Percentiles rank a stretch among this genome's conserved stretches.
These are phyloP conservation scores for Paecilomyces dactylethromorphus DNA, from an alignment of 2,329 filamentous ascomycete species.

Conservation along the genomic window DNA sequence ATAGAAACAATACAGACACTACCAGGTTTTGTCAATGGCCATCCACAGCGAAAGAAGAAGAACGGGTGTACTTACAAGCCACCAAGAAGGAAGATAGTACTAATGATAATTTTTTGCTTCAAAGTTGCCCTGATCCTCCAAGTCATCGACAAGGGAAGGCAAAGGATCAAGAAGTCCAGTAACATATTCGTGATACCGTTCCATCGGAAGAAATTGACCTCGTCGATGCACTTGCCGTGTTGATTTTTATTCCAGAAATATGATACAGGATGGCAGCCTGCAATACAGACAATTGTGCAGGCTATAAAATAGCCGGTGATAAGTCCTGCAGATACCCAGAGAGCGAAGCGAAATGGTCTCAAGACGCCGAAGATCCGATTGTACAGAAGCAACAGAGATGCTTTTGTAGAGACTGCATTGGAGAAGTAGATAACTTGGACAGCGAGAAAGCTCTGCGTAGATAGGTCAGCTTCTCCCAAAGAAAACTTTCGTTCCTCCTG, in stretches of 20 bases:
- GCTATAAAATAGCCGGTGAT: conserved; percentile 16
- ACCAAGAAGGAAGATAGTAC: conserved; percentile 17
- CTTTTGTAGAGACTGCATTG: conserved; percentile 19
- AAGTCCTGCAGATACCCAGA: conserved; percentile 10
- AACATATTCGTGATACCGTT: conserved; percentile 19
- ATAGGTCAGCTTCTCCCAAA: neutral
- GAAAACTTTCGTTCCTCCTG: neutral
- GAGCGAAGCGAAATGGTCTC: conserved; percentile 13
- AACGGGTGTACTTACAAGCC: conserved; percentile 14
- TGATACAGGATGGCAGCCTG: conserved; percentile 14
- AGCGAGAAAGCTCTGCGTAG: conserved; percentile 15
- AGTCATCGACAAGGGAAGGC: conserved; percentile 20
- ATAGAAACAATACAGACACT: conserved; percentile 20
- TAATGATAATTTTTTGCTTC: conserved; percentile 17
- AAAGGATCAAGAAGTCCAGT: conserved; percentile 18
- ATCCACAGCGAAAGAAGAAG: neutral
- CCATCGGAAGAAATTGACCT: conserved; percentile 17
- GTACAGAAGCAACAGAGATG: conserved; percentile 20
- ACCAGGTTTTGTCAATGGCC: neutral
- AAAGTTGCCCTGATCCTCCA: conserved; percentile 15
- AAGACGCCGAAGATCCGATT: conserved; percentile 22
- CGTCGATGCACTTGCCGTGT: conserved; percentile 15
- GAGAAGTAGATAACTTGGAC: conserved; percentile 17
- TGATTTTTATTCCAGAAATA: conserved; percentile 14
- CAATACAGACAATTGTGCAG: conserved; percentile 12